phyloP scores from a whole-genome alignment of 2,329 filamentous ascomycete species.

The Aspergillus sp. region DNA sequence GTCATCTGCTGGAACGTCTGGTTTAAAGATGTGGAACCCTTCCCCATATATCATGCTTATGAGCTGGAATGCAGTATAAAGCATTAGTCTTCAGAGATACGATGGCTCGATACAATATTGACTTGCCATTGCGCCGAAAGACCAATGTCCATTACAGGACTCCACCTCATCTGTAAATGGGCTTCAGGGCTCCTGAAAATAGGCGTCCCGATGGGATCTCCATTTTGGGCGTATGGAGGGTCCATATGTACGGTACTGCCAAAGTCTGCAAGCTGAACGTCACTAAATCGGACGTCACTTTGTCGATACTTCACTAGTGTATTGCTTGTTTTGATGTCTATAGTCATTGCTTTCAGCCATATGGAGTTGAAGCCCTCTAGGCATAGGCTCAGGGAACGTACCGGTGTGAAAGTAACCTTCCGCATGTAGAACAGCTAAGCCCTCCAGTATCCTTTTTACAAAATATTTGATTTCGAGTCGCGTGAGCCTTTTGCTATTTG shows the following conservation, averaged over 20 bases:
- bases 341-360: neutral
- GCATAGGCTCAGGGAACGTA: conserved; percentile 1
- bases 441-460: conserved; percentile 15
- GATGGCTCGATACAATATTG: neutral
- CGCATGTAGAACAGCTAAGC: conserved; percentile 13
- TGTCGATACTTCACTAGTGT: conserved; percentile 20
- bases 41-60: conserved; percentile 22
- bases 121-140: conserved; percentile 24
- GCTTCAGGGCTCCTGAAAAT: conserved; percentile 26
- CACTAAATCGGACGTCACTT: conserved; percentile 15
- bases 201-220: conserved; percentile 19
- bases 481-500: conserved; percentile 15
- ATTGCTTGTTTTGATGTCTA: conserved; percentile 27
- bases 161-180: conserved; percentile 22
- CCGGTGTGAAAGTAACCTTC: conserved; percentile 22
- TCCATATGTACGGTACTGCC: conserved; percentile 17
- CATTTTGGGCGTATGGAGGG: conserved; percentile 15
- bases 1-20: conserved; percentile 19
- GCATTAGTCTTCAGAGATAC: too few relatives aligned
- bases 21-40: conserved; percentile 22
- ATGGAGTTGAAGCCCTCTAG: too few relatives aligned
- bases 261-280: conserved; percentile 25
- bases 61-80: conserved; percentile 10
- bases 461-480: conserved; percentile 20
- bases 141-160: conserved; percentile 30